Evolutionary conservation across 352 stramenopile species (phyloP), one percentile per base, ranked within the genome.

Genomic region (Globisporangium cederbergense): DNA sequence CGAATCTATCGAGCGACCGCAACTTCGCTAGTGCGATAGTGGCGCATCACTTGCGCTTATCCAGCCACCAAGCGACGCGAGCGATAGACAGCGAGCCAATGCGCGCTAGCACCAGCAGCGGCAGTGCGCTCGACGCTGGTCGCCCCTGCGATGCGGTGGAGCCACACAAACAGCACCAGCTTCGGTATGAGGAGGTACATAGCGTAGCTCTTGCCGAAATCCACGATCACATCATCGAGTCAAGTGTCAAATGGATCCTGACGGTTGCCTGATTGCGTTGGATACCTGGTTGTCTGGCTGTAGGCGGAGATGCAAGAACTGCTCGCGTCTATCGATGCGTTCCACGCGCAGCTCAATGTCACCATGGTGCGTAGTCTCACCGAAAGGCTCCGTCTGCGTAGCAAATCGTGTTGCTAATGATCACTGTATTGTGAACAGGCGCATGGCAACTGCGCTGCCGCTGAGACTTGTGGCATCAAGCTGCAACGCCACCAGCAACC

Each of bases 1-100:
- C 40, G 42, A 47, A 47, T 20, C 42, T 47, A 47, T 34, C 5
- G 9, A 56, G 36, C 10, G 36, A 42, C 36, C 36, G 0, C 8
- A 16, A 11, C 36, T 40, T 56, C 25, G 50, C 50, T 56, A 14
- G 25, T 40, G 14, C 25, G 4, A n/a, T 45, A 13, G 11, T 18
- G 40, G 42, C 16, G 42, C 42, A 58, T 58, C 52, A 58, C 52
- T 45, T 40, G 30, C 51, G 30, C 51, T 57, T 57, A 58, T 58
- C 52, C 30, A 45, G 16, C 18, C 45, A 14, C 52, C 18, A 58
- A 58, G 52, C 52, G 52, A 25, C 52, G 52, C 52, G 52, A 14
- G n/a, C 36, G 36, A 42, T 42, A 16, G 36, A 42, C 7, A 42
- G 36, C 45, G 45, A 22, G 45, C 18, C 6, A 1, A 51, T 18